These are phyloP conservation scores for Citeromyces hawaiiensis DNA, from an alignment of 1,139 yeast genomes.

Conservation along the genomic window DNA sequence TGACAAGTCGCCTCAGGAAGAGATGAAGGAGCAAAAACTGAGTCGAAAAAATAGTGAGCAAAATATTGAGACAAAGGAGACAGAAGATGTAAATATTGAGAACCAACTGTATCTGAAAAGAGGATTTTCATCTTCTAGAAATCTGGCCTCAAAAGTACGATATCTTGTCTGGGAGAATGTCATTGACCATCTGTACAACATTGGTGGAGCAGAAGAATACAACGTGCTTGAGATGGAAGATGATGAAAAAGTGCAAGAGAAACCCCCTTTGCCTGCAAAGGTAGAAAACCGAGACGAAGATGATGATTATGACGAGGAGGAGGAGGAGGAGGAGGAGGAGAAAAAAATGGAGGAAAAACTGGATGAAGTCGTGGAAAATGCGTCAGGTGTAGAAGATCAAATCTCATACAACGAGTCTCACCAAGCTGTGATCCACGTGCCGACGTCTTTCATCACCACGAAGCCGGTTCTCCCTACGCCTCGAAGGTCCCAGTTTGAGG, in stretches of 20 bases:
- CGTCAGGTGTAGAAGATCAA: neutral
- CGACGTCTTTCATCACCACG: conserved; percentile 7
- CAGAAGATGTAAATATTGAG: conserved; percentile 14
- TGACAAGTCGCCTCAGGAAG: conserved; percentile 7
- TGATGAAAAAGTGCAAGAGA: conserved; percentile 6
- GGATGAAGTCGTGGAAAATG: conserved; percentile 4
- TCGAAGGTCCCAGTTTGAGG: conserved; percentile 12
- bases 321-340: conserved; percentile 4
- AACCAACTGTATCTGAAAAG: conserved; percentile 25
- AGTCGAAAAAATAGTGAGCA: conserved; percentile 8
- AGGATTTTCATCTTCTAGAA: conserved; percentile 34
- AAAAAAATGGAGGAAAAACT: conserved; percentile 1
- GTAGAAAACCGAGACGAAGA: conserved; percentile 3
- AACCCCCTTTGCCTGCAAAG: neutral
- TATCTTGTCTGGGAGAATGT: conserved; percentile 69
- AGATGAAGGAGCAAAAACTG: conserved; percentile 7
- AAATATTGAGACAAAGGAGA: conserved; percentile 8
- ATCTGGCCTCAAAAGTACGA: conserved; percentile 49
- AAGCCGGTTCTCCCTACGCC: conserved; percentile 13
- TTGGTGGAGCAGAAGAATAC: neutral
- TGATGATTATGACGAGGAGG: conserved; percentile 6
- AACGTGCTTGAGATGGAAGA: neutral
- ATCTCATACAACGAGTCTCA: neutral
- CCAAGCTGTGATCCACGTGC: conserved; percentile 5
- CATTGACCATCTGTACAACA: conserved; percentile 27